Evolutionary conservation across 306 rosid species (phyloP).

Genomic region (cucumber (Cucumis sativus)): DNA sequence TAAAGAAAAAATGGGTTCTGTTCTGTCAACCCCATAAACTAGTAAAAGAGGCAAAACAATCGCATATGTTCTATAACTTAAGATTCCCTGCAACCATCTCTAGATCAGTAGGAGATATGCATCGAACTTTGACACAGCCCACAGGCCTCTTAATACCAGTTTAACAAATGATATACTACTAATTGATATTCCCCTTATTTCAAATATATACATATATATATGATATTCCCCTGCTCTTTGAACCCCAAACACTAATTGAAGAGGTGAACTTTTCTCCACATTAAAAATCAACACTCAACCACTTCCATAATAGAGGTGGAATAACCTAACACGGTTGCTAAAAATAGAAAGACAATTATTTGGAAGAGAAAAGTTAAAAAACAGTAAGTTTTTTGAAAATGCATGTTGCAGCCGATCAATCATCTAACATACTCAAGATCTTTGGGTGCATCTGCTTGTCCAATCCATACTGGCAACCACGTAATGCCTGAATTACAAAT

Average conservation of each 20-base stretch:
- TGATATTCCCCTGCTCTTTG: neutral
- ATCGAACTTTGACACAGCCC: neutral
- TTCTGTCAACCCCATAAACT: neutral
- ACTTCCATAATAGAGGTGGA: neutral
- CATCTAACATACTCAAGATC: neutral
- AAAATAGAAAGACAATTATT: neutral
- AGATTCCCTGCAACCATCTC: neutral
- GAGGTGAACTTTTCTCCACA: neutral
- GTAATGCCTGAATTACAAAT: neutral
- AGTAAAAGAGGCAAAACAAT: neutral
- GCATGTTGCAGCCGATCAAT: neutral
- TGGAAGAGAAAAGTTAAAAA: neutral
- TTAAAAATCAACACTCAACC: neutral
- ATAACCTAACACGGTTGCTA: neutral
- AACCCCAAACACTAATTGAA: neutral
- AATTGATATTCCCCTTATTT: neutral
- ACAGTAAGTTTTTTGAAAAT: neutral
- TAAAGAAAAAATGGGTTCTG: neutral
- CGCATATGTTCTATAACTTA: neutral
- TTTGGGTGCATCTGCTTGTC: neutral
- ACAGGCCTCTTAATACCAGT: neutral
- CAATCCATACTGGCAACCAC: neutral
- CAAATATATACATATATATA: too few relatives aligned
- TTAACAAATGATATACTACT: neutral
- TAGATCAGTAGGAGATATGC: neutral